These are phyloP conservation scores for Candida nanaspora DNA, from an alignment of 805 yeast species.

Conservation along the genomic window DNA sequence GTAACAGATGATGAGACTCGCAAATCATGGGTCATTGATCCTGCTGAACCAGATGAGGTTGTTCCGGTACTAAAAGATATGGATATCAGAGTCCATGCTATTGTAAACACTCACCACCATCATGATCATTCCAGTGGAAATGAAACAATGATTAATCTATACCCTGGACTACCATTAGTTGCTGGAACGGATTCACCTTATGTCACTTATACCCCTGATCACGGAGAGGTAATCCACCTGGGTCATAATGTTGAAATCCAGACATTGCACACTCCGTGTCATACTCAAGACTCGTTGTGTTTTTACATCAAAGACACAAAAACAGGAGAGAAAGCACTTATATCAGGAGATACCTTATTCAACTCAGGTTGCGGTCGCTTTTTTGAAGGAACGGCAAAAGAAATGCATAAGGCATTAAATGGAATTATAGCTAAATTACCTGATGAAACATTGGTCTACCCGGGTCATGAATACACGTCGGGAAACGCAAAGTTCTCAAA, in stretches of 20 bases:
- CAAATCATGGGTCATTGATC: constrained; percentile 82
- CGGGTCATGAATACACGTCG: constrained; percentile 95
- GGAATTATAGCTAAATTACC: constrained; percentile 55
- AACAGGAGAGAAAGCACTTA: constrained; percentile 64
- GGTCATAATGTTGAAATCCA: constrained; percentile 64
- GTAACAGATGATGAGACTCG: constrained; percentile 59
- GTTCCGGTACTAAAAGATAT: constrained; percentile 35
- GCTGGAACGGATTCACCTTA: constrained; percentile 80
- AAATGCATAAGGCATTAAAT: constrained; percentile 73
- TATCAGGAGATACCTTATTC: constrained; percentile 94
- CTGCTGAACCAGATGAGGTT: constrained; percentile 79
- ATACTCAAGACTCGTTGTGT: constrained; percentile 93
- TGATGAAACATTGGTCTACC: constrained; percentile 64
- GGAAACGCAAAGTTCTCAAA: constrained; percentile 74
- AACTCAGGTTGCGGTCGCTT: constrained; percentile 95
- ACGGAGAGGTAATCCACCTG: constrained; percentile 51
- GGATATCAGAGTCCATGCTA: constrained; percentile 52
- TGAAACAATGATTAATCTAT: constrained; percentile 22
- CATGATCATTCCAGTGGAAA: constrained; percentile 93
- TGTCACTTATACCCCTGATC: constrained; percentile 65
- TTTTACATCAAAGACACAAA: constrained; percentile 60
- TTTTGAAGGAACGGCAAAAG: constrained; percentile 80
- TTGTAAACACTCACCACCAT: constrained; percentile 96
- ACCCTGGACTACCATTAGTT: constrained; percentile 56
- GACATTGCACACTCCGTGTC: constrained; percentile 95